These are phyloP conservation scores for Xerocomus potaroensis DNA, from an alignment of 768 basidiomycete species.

Conservation along the genomic window DNA sequence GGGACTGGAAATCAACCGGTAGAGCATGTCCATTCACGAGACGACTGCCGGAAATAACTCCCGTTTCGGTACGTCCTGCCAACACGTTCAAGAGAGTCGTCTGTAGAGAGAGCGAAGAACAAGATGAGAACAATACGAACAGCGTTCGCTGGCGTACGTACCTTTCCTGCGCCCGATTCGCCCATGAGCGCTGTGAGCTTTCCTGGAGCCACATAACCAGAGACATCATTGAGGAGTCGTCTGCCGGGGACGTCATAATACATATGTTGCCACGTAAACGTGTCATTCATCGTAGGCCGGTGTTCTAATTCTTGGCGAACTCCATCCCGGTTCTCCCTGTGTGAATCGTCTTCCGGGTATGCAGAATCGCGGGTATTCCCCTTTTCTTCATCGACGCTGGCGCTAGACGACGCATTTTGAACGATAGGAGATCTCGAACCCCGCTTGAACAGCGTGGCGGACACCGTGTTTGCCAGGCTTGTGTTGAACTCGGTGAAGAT, in stretches of 20 bases:
- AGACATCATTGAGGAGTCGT: slow-evolving; percentile 63
- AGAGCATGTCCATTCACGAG: slow-evolving; percentile 43
- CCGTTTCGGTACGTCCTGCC: slow-evolving; percentile 35
- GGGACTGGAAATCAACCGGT: slow-evolving; percentile 49
- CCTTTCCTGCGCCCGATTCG: slow-evolving; percentile 49
- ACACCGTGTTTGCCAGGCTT: slow-evolving; percentile 29
- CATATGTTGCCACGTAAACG: slow-evolving; percentile 79
- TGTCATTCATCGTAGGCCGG: slow-evolving; percentile 36
- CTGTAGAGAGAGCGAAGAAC: slow-evolving; percentile 13
- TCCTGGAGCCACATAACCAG: slow-evolving; percentile 78
- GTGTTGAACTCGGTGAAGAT: slow-evolving; percentile 55
- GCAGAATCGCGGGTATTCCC: slow-evolving; percentile 10
- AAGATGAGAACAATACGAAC: too few relatives aligned
- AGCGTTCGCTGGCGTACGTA: too few relatives aligned
- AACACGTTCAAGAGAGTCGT: slow-evolving; percentile 50
- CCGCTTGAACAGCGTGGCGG: slow-evolving; percentile 64
- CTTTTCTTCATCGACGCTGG: slow-evolving; percentile 21
- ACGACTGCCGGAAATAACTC: slow-evolving; percentile 39
- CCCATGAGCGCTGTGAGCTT: slow-evolving; percentile 78
- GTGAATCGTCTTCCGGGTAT: slow-evolving; percentile 5
- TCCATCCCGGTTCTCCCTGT: slow-evolving; percentile 10
- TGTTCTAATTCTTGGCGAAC: slow-evolving; percentile 34
- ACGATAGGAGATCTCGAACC: slow-evolving; percentile 34
- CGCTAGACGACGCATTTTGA: neutral
- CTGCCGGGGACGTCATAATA: slow-evolving; percentile 61